These are phyloP conservation scores for Trichoderma virens DNA, from an alignment of 495 filamentous ascomycete species.

Conservation along the genomic window DNA sequence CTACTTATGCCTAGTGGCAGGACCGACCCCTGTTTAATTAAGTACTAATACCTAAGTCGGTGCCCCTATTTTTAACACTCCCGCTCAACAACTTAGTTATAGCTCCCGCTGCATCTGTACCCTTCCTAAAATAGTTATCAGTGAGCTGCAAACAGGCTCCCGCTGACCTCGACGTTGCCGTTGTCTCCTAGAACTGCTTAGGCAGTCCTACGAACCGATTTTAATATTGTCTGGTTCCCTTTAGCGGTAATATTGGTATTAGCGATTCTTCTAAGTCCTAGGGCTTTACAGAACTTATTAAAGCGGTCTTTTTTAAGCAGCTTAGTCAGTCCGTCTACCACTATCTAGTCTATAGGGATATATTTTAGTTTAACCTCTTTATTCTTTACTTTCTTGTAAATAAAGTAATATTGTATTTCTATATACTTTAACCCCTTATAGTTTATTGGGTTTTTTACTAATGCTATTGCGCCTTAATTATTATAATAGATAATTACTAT, in stretches of 20 bases:
- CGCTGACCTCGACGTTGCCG: no score
- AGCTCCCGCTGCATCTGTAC: no score
- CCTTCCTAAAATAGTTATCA: no score
- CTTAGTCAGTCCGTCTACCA: background rate
- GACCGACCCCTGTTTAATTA: no score
- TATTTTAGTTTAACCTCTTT: background rate
- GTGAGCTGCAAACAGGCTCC: no score
- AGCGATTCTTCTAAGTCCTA: background rate
- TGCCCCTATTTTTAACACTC: no score
- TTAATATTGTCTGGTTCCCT: background rate
- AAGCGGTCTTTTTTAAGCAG: background rate
- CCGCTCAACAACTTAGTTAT: no score
- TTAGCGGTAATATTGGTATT: background rate
- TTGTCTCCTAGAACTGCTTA: no score
- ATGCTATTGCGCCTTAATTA: no score
- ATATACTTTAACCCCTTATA: background rate
- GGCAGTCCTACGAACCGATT: background rate
- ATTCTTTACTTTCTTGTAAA: background rate
- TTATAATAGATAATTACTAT: no score
- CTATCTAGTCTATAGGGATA: background rate
- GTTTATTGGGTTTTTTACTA: background rate
- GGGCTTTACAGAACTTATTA: background rate
- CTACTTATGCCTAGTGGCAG: no score
- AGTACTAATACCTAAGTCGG: no score
- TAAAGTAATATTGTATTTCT: background rate